These are phyloP conservation scores for Cyberlindnera subsufficiens DNA, from an alignment of 805 yeast species.

Conservation along the genomic window DNA sequence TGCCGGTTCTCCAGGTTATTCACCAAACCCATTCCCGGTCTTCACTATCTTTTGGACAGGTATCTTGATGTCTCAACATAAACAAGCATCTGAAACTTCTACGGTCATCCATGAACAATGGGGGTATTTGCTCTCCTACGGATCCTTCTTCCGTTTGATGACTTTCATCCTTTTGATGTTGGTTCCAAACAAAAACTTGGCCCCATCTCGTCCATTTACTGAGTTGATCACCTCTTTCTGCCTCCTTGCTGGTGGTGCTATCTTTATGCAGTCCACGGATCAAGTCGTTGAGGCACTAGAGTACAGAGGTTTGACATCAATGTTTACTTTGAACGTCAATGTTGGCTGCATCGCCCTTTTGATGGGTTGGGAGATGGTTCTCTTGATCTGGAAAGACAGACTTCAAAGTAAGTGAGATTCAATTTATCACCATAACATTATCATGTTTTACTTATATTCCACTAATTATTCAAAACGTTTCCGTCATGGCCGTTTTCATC, in stretches of 20 bases:
- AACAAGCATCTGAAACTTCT: conserved; percentile 73
- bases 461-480: background rate
- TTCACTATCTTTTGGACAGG: conserved; percentile 97
- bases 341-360: conserved; percentile 73
- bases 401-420: conserved; percentile 23
- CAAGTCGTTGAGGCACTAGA: conserved; percentile 79
- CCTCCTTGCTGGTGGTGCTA: conserved; percentile 80
- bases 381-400: conserved; percentile 59
- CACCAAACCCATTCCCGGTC: conserved; percentile 93
- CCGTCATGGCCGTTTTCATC: too few relatives aligned
- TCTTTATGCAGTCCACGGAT: conserved; percentile 89
- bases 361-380: conserved; percentile 83
- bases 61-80: conserved; percentile 88
- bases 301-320: conserved; percentile 74
- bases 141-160: conserved; percentile 66
- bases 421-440: background rate
- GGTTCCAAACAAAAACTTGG: conserved; percentile 29
- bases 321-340: conserved; percentile 86
- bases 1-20: conserved; percentile 62
- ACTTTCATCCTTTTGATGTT: conserved; percentile 56
- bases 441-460: background rate
- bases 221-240: conserved; percentile 78
- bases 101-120: conserved; percentile 85
- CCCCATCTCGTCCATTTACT: conserved; percentile 74
- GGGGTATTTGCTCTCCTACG: conserved; percentile 84